Percentiles rank a stretch among this genome's conserved stretches.
Conservation (phyloP, 73 alveolate genomes). For the Stentor coeruleus region DNA sequence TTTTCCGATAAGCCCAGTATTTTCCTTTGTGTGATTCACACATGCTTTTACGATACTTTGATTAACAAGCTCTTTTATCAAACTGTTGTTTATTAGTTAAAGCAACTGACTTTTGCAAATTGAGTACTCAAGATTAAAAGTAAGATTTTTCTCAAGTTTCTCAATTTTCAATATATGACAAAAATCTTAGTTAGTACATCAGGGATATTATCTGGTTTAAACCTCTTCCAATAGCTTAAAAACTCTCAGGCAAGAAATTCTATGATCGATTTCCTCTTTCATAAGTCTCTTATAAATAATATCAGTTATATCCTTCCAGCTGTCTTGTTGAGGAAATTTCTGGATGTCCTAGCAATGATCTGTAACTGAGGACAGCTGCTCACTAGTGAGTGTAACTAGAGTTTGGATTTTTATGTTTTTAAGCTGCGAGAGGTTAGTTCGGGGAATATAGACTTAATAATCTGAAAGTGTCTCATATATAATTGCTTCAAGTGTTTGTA, state of each 20-base stretch:
- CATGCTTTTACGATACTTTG: background rate
- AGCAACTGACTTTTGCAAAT: background rate
- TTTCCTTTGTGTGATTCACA: background rate
- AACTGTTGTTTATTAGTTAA: no score
- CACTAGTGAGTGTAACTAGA: slow-evolving; percentile 39
- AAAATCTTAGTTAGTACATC: slow-evolving; percentile 28
- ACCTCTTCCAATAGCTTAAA: slow-evolving; percentile 46
- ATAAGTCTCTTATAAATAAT: slow-evolving; percentile 44
- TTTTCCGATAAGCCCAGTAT: background rate
- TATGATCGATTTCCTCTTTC: slow-evolving; percentile 44
- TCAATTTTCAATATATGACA: background rate
- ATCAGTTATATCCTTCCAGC: slow-evolving; percentile 52
- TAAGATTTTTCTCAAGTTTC: background rate
- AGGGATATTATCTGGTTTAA: slow-evolving; percentile 28
- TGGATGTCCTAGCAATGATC: slow-evolving; percentile 24
- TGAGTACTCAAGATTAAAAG: background rate
- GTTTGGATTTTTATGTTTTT: slow-evolving; percentile 60
- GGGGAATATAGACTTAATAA: slow-evolving; percentile 33
- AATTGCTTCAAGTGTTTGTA: slow-evolving; percentile 36
- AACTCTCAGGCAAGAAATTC: slow-evolving; percentile 25
- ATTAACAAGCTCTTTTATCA: background rate
- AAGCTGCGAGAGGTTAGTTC: slow-evolving; percentile 50
- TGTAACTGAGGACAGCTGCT: slow-evolving; percentile 30
- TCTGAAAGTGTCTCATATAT: slow-evolving; percentile 41
- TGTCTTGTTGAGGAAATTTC: slow-evolving; percentile 41